These are phyloP conservation scores for Aspergillus sp. DNA, from an alignment of 2,329 filamentous ascomycete species.

Conservation along the genomic window DNA sequence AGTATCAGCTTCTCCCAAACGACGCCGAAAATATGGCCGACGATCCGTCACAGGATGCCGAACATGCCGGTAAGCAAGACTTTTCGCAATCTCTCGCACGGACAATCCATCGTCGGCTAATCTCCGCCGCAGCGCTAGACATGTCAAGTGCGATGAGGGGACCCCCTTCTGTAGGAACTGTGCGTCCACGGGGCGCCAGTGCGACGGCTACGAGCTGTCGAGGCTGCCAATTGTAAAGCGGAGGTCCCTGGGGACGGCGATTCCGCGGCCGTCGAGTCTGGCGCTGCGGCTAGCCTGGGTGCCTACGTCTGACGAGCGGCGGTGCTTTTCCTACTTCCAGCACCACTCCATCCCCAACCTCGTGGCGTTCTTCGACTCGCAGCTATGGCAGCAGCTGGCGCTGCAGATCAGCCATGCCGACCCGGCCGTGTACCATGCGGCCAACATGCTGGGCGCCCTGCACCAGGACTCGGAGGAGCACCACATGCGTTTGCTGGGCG, in stretches of 20 bases:
- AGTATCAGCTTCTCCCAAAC: constrained; percentile 13
- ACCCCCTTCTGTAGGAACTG: constrained; percentile 7
- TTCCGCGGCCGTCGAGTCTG: not conserved
- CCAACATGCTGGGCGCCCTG: constrained; percentile 6
- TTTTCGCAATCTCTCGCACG: not conserved
- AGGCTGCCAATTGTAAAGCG: not conserved
- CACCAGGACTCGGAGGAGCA: constrained; percentile 5
- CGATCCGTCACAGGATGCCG: constrained; percentile 12
- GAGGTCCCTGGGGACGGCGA: not conserved
- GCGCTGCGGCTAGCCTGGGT: not conserved
- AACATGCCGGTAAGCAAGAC: constrained; percentile 9
- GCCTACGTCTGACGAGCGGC: constrained; percentile 3
- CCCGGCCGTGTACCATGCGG: constrained; percentile 6
- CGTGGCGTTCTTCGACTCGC: constrained; percentile 3
- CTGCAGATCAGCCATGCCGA: constrained; percentile 5
- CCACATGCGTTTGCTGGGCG: not conserved
- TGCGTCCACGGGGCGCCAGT: not conserved
- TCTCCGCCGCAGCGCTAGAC: constrained; percentile 5
- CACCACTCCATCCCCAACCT: not conserved
- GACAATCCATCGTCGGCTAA: constrained; percentile 1
- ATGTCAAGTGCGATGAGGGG: constrained; percentile 10
- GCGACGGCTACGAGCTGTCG: constrained; percentile 5
- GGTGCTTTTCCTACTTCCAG: constrained; percentile 6
- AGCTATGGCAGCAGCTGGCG: constrained; percentile 5
- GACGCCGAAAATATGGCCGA: not conserved